Percentiles rank a stretch among this genome's conserved stretches.
Evolutionary conservation across 2,329 filamentous ascomycete genomes (phyloP).

Genomic region (Juglanconis sp.): DNA sequence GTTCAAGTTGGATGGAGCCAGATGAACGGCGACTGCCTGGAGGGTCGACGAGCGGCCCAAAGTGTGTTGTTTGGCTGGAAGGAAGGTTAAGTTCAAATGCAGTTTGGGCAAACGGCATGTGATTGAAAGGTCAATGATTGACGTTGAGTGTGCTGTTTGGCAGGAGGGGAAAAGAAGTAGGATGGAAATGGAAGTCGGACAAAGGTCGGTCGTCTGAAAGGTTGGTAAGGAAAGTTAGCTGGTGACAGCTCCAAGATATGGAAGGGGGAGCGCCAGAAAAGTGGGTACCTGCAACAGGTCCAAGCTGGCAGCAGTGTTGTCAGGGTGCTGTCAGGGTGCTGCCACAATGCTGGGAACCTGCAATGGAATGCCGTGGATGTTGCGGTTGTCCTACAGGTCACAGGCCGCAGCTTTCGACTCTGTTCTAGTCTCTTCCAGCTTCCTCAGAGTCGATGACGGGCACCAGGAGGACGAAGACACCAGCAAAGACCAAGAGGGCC

Average conservation of each 20-base stretch:
- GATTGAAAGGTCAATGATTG: not conserved
- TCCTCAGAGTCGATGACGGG: conserved; percentile 12
- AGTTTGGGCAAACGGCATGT: not conserved
- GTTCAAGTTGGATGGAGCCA: not conserved
- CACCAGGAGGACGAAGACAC: conserved; percentile 12
- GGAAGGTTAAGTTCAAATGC: not conserved
- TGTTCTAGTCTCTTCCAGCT: not conserved
- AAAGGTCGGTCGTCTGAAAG: not conserved
- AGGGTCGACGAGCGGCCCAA: not conserved
- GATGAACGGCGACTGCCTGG: not conserved
- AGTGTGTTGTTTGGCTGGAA: not conserved
- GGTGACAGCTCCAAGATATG: not conserved
- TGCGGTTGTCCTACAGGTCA: not conserved
- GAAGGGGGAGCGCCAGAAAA: not conserved
- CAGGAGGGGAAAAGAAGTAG: not conserved
- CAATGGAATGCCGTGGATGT: no score
- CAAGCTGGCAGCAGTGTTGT: not conserved
- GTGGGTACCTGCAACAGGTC: not conserved
- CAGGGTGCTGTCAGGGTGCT: not conserved
- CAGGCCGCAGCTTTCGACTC: not conserved
- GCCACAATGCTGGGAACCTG: not conserved
- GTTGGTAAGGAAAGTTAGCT: not conserved
- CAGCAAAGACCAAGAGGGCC: conserved; percentile 12
- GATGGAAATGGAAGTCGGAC: not conserved
- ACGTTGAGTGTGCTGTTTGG: not conserved